These are phyloP conservation scores for Phellopilus nigrolimitatus DNA, from an alignment of 1,284 basidiomycete genomes.

Conservation along the genomic window DNA sequence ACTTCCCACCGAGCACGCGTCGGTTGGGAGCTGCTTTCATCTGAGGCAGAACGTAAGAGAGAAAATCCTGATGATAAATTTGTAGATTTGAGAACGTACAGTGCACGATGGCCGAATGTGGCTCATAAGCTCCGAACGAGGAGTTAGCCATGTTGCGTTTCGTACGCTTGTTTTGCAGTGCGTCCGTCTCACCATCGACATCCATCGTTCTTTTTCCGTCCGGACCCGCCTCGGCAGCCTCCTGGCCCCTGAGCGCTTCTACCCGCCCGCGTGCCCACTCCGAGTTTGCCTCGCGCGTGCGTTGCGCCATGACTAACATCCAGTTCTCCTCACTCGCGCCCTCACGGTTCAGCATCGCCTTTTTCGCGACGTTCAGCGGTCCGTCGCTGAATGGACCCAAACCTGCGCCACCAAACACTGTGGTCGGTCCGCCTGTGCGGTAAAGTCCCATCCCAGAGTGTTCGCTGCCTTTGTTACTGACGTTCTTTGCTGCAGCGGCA, in stretches of 20 bases:
- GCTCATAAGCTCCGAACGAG: slow-evolving; percentile 65
- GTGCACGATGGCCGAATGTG: slow-evolving; percentile 62
- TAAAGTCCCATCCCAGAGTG: slow-evolving; percentile 58
- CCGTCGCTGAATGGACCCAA: slow-evolving; percentile 83
- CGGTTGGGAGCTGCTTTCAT: slow-evolving; percentile 68
- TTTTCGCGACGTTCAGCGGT: slow-evolving; percentile 72
- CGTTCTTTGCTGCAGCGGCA: slow-evolving; percentile 35
- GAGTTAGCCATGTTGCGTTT: slow-evolving; percentile 31
- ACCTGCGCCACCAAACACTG: slow-evolving; percentile 78
- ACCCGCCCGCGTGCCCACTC: slow-evolving; percentile 60
- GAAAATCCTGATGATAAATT: slow-evolving; percentile 17
- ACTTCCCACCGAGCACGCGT: slow-evolving; percentile 58
- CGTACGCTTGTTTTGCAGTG: slow-evolving; percentile 26
- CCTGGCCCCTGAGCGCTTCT: slow-evolving; percentile 47
- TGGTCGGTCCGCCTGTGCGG: slow-evolving; percentile 80
- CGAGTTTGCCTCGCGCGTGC: slow-evolving; percentile 56
- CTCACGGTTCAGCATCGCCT: slow-evolving; percentile 63
- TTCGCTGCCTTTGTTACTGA: slow-evolving; percentile 31
- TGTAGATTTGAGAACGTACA: slow-evolving; percentile 42
- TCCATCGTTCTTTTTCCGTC: slow-evolving; percentile 27
- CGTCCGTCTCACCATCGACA: slow-evolving; percentile 22
- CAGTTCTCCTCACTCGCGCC: slow-evolving; percentile 84
- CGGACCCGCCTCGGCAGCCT: slow-evolving; percentile 27
- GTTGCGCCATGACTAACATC: slow-evolving; percentile 76
- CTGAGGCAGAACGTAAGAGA: slow-evolving; percentile 33